Evolutionary conservation across 495 filamentous ascomycete species (phyloP).

Genomic region (Neurospora terricola): DNA sequence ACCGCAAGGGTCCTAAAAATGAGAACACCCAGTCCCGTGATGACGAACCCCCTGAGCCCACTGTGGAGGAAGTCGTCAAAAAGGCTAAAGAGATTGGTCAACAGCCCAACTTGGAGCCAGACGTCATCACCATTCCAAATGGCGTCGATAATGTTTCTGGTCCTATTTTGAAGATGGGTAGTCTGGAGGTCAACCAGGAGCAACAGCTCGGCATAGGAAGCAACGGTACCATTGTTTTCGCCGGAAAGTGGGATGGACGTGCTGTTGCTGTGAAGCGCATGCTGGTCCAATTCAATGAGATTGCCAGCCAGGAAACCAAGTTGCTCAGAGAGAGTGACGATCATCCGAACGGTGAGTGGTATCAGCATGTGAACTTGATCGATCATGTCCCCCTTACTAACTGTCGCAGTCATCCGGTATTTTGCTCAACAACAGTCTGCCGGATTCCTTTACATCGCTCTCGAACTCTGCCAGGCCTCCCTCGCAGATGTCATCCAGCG

Average conservation of each 20-base stretch:
- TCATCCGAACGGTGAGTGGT: slow-evolving; percentile 60
- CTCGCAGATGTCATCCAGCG: slow-evolving; percentile 80
- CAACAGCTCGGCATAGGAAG: slow-evolving; percentile 69
- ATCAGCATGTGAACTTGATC: neutral
- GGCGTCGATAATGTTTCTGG: slow-evolving; percentile 46
- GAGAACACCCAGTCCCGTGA: slow-evolving; percentile 34
- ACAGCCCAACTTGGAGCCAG: slow-evolving; percentile 45
- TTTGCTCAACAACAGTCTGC: slow-evolving; percentile 80
- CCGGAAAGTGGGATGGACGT: slow-evolving; percentile 78
- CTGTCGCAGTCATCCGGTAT: slow-evolving; percentile 70
- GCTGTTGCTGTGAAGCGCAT: slow-evolving; percentile 95
- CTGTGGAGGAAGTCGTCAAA: slow-evolving; percentile 34
- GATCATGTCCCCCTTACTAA: slow-evolving; percentile 12
- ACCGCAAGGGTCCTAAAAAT: slow-evolving; percentile 44
- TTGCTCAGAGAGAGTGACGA: slow-evolving; percentile 88
- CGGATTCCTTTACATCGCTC: slow-evolving; percentile 91
- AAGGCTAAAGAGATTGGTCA: slow-evolving; percentile 35
- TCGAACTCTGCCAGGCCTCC: slow-evolving; percentile 92
- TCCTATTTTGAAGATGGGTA: slow-evolving; percentile 57
- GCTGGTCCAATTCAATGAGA: slow-evolving; percentile 88
- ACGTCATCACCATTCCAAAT: slow-evolving; percentile 39
- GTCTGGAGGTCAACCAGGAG: slow-evolving; percentile 62
- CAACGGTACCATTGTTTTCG: slow-evolving; percentile 78
- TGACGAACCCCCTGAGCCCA: slow-evolving; percentile 23
- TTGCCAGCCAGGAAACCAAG: slow-evolving; percentile 87